Evolutionary conservation across 2,329 filamentous ascomycete genomes (phyloP), one percentile per base, ranked within the genome.

Genomic region (Colletotrichum neosansevieriae): DNA sequence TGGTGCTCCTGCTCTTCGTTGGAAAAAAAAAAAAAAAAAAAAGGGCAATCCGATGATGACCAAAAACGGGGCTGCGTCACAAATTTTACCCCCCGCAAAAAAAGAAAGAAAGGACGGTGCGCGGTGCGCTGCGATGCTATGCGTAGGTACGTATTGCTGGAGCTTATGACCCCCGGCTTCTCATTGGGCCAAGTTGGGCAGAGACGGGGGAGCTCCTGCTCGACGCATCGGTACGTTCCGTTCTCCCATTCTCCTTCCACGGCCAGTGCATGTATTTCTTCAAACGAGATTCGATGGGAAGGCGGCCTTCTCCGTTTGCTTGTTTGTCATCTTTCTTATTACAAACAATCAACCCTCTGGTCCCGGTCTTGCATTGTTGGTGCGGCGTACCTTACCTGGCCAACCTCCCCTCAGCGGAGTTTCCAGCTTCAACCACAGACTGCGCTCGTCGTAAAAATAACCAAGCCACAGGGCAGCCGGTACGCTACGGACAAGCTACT

Each of bases 41-140:
- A n/a, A n/a, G n/a, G n/a, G 67, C 36, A 62, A 53, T 47, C 56
- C 63, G 38, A 67, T 62, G 57, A 63, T 68, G 50, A 68, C 49
- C 64, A 70, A 71, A 70, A 68, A 47, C 47, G 32, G 70, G 68
- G 60, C 68, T 49, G 64, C 68, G 42, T 69, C 64, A 71, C 68
- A 71, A 71, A 69, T 71, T 71, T 71, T 71, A 70, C 29, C 70
- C 70, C 67, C 63, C 67, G 63, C 60, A 65, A 70, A 69, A 60
- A 57, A 57, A 59, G 21, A 58, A 58, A 58, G 51, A 42, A 53
- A 49, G 34, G 45, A 50, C 15, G 64, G 44, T 45, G 24, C 49
- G 47, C 40, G 47, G 40, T 68, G 54, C 65, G 51, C 12, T 34
- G n/a, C 29, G 50, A 19, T 47, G 29, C 50, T 11, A 34, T 38